These are phyloP conservation scores for Rhizophora apiculata DNA, from an alignment of 345 rosid genomes.

Conservation along the genomic window DNA sequence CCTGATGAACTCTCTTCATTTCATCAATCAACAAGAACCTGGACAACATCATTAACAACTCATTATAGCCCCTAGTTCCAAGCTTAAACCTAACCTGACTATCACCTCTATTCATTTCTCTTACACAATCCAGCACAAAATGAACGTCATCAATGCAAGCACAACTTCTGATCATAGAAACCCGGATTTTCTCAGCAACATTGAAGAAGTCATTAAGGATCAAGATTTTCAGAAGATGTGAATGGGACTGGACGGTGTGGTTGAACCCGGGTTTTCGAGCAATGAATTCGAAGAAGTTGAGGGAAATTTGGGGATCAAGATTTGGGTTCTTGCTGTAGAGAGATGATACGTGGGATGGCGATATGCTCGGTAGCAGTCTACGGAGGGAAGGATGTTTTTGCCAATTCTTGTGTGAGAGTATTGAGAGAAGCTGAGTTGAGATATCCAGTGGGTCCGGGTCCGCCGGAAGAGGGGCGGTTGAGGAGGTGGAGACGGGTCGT, in stretches of 20 bases:
- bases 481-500: conserved; percentile 11
- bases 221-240: conserved; percentile 45
- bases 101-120: conserved; percentile 38
- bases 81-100: conserved; percentile 44
- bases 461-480: conserved; percentile 13
- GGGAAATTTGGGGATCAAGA: conserved; percentile 45
- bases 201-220: conserved; percentile 28
- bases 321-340: conserved; percentile 35
- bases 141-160: conserved; percentile 36
- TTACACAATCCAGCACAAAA: conserved; percentile 37
- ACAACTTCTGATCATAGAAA: conserved; percentile 51
- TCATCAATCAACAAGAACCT: conserved; percentile 57
- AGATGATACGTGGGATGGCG: conserved; percentile 49
- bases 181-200: conserved; percentile 43
- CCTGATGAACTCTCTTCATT: conserved; percentile 49
- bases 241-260: conserved; percentile 46
- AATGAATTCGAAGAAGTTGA: conserved; percentile 52
- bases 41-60: conserved; percentile 49
- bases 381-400: conserved; percentile 42
- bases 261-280: conserved; percentile 44
- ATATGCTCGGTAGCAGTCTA: conserved; percentile 36
- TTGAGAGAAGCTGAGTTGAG: conserved; percentile 38
- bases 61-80: conserved; percentile 51
- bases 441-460: conserved; percentile 30
- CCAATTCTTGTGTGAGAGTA: conserved; percentile 56